Evolutionary conservation across 768 basidiomycete species (phyloP).

Genomic region (Pleurotus cornucopiae): DNA sequence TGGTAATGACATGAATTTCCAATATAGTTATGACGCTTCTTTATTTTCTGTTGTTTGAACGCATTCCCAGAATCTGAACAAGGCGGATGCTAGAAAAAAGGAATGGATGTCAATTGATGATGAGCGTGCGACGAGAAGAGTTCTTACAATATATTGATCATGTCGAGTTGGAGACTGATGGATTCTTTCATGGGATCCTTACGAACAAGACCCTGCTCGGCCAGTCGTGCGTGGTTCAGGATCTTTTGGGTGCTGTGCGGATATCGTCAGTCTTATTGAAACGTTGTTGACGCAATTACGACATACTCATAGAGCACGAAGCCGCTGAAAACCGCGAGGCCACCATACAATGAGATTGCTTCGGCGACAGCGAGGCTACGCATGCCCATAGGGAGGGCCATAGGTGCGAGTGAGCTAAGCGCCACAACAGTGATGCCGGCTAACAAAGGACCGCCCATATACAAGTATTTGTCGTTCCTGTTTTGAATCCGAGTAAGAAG

Average conservation of each 20-base stretch:
- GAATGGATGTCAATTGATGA: background rate
- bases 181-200: conserved; percentile 78
- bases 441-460: conserved; percentile 83
- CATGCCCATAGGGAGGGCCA: conserved; percentile 82
- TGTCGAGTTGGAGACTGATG: conserved; percentile 75
- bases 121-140: background rate
- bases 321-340: conserved; percentile 82
- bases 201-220: conserved; percentile 60
- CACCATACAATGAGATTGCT: conserved; percentile 79
- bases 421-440: conserved; percentile 89
- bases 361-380: conserved; percentile 75
- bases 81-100: conserved; percentile 57
- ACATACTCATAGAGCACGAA: conserved; percentile 85
- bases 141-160: conserved; percentile 84
- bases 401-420: conserved; percentile 80
- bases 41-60: conserved; percentile 52
- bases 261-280: background rate
- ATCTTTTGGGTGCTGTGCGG: conserved; percentile 76
- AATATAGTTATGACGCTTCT: background rate
- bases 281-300: background rate
- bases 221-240: conserved; percentile 68
- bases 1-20: background rate
- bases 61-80: conserved; percentile 75
- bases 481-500: background rate
- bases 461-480: conserved; percentile 77